Base-by-base conservation (phyloP, 164 flowering plant genomes). In the Sedum album region DNA sequence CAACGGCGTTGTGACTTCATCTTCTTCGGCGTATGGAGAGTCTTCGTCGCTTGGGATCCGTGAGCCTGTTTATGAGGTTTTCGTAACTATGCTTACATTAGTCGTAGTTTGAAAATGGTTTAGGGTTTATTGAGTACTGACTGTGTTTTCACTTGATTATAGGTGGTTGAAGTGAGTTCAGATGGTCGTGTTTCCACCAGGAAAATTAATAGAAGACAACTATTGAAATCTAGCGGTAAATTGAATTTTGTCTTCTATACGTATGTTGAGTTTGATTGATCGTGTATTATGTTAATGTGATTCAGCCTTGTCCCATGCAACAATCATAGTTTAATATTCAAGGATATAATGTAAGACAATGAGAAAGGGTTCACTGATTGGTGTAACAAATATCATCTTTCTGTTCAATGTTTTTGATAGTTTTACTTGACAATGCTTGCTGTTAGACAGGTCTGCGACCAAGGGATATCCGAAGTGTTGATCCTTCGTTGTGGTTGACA, bases 401-500 rank as follows among this genome's bases (percentile, higher is more conserved):
- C 8, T 23, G 13, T 53, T 23, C 31, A 6, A 42, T 46, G 25
- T 46, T 2, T 63, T 33, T 33, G 68, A 23, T 30, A 60, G 48
- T 31, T 53, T 72, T 46, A 31, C 11, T 63, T 6, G 26, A 41
- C 36, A 5, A 20, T 36, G 36, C 8, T 7, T 36, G 31, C 62
- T 48, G 31, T 44, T 66, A 62, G 30, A 65, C 84, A 94, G 98
- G 97, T 69, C 97, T 94, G 75, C 96, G 98, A 51, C 97, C 88
- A 46, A 87, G 98, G 46, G 98, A 94, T 77, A 78, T 94, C 55
- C 83, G 97, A 60, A 94, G 93, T 67, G 88, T 94, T 69, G 99
- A 94, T 84, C 97, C 97, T 65, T 91, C 99, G 6, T 77, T 94
- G 76, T 90, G 96, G 89, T 72, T 94, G 82, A 94, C 92, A 68